Evolutionary conservation across 345 rosid species (phyloP).

Genomic region (Brassica napus): DNA sequence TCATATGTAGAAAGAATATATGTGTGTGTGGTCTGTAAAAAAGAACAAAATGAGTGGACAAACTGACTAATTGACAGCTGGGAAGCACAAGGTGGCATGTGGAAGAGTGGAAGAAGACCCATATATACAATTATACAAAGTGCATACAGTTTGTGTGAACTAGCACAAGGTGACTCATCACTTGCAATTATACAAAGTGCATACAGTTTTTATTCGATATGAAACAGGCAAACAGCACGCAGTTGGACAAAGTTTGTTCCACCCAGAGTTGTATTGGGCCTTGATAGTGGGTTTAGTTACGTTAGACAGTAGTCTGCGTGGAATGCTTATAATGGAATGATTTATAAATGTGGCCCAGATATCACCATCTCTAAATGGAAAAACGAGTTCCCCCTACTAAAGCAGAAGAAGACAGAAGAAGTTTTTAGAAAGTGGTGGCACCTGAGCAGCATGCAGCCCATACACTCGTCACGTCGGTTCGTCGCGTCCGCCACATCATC

Average conservation of each 20-base stretch:
- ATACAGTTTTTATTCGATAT: neutral
- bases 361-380: neutral
- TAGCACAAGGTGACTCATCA: constrained; percentile 1
- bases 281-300: neutral
- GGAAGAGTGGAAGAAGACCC: constrained; percentile 20
- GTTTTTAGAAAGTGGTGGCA: constrained; percentile 19
- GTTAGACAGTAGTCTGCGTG: neutral
- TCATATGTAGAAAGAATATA: neutral
- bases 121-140: neutral
- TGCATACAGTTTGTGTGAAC: neutral
- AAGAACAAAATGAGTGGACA: constrained; percentile 37
- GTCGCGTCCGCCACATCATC: constrained; percentile 26
- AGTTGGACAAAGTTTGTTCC: constrained; percentile 13
- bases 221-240: neutral
- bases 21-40: constrained; percentile 21
- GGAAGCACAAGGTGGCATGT: constrained; percentile 37
- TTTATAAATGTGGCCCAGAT: neutral
- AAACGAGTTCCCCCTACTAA: neutral
- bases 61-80: constrained; percentile 32
- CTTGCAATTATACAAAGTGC: neutral
- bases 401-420: neutral
- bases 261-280: neutral
- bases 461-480: constrained; percentile 33
- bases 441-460: constrained; percentile 30
- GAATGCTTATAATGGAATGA: neutral